Evolutionary conservation across 2,329 filamentous ascomycete species (phyloP).

Genomic region (Aureobasidium musti): DNA sequence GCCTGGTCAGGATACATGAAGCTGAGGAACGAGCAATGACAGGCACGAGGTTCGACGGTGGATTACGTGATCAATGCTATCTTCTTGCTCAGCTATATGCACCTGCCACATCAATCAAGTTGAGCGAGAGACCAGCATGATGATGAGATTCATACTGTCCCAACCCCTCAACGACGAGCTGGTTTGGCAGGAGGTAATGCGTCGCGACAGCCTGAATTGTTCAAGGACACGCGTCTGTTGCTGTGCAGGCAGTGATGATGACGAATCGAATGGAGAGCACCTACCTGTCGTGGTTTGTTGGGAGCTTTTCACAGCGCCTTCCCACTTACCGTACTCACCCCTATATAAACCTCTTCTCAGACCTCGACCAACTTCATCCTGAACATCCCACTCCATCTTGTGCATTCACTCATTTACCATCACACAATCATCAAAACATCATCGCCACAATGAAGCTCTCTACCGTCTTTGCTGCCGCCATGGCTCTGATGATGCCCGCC

Average conservation of each 20-base stretch:
- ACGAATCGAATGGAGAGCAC: not conserved
- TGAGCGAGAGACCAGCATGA: not conserved
- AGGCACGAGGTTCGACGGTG: not conserved
- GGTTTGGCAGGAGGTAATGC: not conserved
- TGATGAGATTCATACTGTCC: not conserved
- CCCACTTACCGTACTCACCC: not conserved
- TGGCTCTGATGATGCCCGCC: slow-evolving; percentile 19
- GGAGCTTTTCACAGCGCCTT: not conserved
- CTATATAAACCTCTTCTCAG: not conserved
- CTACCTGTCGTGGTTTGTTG: slow-evolving; percentile 6
- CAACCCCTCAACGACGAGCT: not conserved
- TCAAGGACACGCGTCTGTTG: not conserved
- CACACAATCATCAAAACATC: slow-evolving; percentile 12
- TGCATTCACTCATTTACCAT: slow-evolving; percentile 10
- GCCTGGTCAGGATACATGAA: not conserved
- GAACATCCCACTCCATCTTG: slow-evolving; percentile 1
- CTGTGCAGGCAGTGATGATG: not conserved
- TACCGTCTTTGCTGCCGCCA: slow-evolving; percentile 5
- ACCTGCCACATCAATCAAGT: not conserved
- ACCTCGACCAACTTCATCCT: not conserved
- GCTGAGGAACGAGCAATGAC: not conserved
- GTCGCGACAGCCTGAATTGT: not conserved
- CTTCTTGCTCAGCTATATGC: not conserved
- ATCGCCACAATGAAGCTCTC: slow-evolving; percentile 28
- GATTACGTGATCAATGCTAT: not conserved